These are phyloP conservation scores for Chlorella vulgaris DNA, from an alignment of 139 green algal genomes.

Conservation along the genomic window DNA sequence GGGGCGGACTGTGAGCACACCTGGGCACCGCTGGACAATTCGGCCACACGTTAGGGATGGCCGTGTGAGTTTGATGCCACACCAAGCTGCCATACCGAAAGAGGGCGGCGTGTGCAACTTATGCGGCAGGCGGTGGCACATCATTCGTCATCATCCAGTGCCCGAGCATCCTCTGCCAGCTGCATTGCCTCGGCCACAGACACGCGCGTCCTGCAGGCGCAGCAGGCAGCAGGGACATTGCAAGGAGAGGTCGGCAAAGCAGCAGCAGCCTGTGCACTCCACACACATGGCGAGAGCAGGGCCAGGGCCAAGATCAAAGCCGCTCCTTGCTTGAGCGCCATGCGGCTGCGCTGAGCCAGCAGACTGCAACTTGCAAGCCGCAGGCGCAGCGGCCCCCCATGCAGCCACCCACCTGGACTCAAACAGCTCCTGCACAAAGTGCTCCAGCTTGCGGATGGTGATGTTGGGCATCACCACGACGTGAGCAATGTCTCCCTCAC, in stretches of 20 bases:
- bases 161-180: conserved; percentile 19
- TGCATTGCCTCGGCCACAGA: neutral
- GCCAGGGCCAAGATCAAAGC: too few species aligned
- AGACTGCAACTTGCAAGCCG: neutral
- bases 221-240: neutral
- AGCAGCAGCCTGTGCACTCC: too few species aligned
- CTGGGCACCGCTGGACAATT: too few species aligned
- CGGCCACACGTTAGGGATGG: too few species aligned
- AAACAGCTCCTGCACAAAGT: conserved; percentile 86
- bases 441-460: conserved; percentile 86
- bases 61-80: conserved; percentile 5
- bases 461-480: conserved; percentile 99
- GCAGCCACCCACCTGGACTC: conserved; percentile 4
- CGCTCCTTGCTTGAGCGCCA: too few species aligned
- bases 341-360: neutral
- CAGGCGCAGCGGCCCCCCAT: neutral
- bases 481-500: conserved; percentile 93
- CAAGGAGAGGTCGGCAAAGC: too few species aligned
- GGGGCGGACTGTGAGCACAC: too few species aligned
- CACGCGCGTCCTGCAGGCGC: conserved; percentile 15
- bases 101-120: too few species aligned
- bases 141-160: conserved; percentile 16
- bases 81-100: neutral
- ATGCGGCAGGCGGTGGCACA: too few species aligned
- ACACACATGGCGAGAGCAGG: too few species aligned